phyloP scores from a whole-genome alignment of 371 early-diverging fungal genomes.

The Dentiscutata heterogama region DNA sequence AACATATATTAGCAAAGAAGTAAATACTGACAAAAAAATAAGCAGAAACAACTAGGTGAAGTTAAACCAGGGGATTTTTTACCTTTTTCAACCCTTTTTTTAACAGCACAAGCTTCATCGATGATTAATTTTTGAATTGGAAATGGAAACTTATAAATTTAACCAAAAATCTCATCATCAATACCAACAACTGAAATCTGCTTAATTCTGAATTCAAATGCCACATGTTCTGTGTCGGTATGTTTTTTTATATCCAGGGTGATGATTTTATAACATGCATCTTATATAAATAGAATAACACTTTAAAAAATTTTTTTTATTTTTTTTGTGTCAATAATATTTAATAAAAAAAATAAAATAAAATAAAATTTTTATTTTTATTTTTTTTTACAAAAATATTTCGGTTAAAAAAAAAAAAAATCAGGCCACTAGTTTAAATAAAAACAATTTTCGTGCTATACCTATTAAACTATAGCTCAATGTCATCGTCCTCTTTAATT shows the following conservation, averaged over 20 bases:
- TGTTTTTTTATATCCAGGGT: not conserved
- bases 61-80: conserved; percentile 13
- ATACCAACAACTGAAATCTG: not conserved
- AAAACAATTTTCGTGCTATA: too few species aligned
- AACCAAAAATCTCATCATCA: not conserved
- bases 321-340: too few species aligned
- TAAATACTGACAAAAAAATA: not conserved
- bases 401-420: too few species aligned
- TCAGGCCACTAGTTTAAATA: too few species aligned
- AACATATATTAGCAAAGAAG: not conserved
- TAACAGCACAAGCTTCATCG: conserved; percentile 18
- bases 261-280: not conserved
- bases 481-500: not conserved
- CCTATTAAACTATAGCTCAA: too few species aligned
- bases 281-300: not conserved
- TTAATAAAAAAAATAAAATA: too few species aligned
- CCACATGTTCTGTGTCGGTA: not conserved
- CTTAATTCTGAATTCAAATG: not conserved
- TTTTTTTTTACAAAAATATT: too few species aligned
- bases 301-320: too few species aligned
- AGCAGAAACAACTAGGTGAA: not conserved
- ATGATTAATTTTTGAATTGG: not conserved
- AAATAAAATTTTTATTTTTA: too few species aligned
- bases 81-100: conserved; percentile 21
- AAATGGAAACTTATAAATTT: conserved; percentile 20